Evolutionary conservation across 2,329 filamentous ascomycete species (phyloP).

Genomic region (Fusarium piperis): DNA sequence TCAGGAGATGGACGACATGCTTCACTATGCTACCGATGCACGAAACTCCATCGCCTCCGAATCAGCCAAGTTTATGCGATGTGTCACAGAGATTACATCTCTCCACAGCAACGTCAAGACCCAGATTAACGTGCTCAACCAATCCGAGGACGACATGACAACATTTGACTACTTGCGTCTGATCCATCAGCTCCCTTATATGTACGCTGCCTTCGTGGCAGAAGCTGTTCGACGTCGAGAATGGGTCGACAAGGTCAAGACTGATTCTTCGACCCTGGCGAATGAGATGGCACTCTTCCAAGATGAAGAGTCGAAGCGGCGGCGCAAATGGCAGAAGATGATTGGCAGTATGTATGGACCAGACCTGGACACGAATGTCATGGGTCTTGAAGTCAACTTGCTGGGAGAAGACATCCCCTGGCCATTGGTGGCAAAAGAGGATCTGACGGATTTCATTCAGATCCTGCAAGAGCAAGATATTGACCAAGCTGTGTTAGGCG

Average conservation of each 20-base stretch:
- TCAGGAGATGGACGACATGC: conserved; percentile 69
- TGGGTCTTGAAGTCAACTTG: conserved; percentile 86
- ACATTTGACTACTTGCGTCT: conserved; percentile 83
- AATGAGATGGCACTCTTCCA: conserved; percentile 94
- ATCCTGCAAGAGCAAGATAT: conserved; percentile 71
- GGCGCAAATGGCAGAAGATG: conserved; percentile 89
- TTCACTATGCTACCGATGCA: conserved; percentile 67
- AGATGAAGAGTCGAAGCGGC: conserved; percentile 89
- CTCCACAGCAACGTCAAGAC: conserved; percentile 76
- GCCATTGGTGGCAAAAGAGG: conserved; percentile 79
- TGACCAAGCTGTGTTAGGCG: conserved; percentile 72
- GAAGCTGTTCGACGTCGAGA: conserved; percentile 88
- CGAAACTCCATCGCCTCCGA: conserved; percentile 74
- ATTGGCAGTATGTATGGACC: conserved; percentile 81
- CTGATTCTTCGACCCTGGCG: conserved; percentile 85
- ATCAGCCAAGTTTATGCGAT: conserved; percentile 80
- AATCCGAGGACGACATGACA: conserved; percentile 79
- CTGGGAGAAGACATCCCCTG: conserved; percentile 81
- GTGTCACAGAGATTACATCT: conserved; percentile 82
- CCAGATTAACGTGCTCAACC: conserved; percentile 76
- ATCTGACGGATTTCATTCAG: conserved; percentile 79
- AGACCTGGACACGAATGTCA: conserved; percentile 71
- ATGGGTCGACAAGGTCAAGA: conserved; percentile 91
- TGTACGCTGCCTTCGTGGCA: conserved; percentile 88
- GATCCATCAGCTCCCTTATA: conserved; percentile 83